Evolutionary conservation across 2,329 filamentous ascomycete species (phyloP).

Genomic region (Neofusicoccum umdonicola): DNA sequence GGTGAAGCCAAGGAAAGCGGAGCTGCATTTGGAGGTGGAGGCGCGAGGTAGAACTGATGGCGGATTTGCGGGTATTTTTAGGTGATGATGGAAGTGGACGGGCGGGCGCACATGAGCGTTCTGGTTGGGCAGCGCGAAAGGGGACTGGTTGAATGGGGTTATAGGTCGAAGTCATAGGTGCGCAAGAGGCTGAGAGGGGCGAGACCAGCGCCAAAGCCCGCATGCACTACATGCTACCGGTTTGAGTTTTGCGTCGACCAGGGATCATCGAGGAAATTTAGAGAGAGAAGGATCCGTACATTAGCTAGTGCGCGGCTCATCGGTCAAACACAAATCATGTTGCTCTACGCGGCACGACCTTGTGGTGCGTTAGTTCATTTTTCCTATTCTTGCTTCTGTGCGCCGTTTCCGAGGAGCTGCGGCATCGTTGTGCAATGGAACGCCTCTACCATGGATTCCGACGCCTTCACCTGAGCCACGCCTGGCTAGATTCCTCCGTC

Average conservation of each 20-base stretch:
- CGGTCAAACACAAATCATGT: conserved; percentile 16
- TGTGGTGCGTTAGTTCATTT: not conserved
- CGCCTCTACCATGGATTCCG: conserved; percentile 9
- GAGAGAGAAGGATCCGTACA: not conserved
- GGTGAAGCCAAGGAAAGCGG: conserved; percentile 2
- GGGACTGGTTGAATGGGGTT: not conserved
- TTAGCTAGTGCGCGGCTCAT: conserved; percentile 12
- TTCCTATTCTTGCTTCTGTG: conserved; percentile 16
- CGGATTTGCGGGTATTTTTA: not conserved
- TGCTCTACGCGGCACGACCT: conserved; percentile 11
- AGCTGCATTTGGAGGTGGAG: not conserved
- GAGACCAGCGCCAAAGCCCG: not conserved
- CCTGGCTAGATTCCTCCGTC: not conserved
- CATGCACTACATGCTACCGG: not conserved
- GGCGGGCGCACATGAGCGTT: not conserved
- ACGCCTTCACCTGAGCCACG: not conserved
- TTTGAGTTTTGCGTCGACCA: not conserved
- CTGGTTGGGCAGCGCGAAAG: not conserved
- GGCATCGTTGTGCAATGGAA: conserved; percentile 1
- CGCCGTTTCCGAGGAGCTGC: not conserved
- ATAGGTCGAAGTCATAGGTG: not conserved
- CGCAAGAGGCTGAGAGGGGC: conserved; percentile 1
- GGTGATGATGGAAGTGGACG: conserved; percentile 1
- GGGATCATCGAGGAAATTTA: conserved; percentile 1
- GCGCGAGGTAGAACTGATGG: not conserved